Percentiles rank a stretch among this genome's conserved stretches.
These are phyloP conservation scores for Ceratocystis papillata DNA, from an alignment of 2,329 filamentous ascomycete species.

Conservation along the genomic window DNA sequence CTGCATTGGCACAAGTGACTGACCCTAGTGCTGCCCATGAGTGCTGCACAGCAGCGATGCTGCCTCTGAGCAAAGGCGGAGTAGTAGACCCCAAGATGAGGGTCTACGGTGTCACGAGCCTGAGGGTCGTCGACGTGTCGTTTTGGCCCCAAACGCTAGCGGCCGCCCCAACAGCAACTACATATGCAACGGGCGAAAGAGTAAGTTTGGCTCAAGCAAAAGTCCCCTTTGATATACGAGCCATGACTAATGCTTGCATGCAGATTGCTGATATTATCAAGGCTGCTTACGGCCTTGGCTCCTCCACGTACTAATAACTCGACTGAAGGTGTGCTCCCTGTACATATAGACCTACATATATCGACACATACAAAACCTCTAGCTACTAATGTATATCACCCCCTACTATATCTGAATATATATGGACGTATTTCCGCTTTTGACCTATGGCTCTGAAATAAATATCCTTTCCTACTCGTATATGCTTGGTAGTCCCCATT, in stretches of 20 bases:
- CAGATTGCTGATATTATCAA: slow-evolving; percentile 22
- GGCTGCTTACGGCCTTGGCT: slow-evolving; percentile 12
- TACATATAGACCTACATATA: slow-evolving; percentile 11
- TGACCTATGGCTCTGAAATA: background rate
- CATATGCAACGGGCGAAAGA: slow-evolving; percentile 32
- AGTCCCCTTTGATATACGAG: background rate
- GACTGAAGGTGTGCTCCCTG: background rate
- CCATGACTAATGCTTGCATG: slow-evolving; percentile 17
- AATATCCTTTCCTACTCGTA: background rate
- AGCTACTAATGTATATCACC: background rate
- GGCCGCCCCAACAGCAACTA: slow-evolving; percentile 29
- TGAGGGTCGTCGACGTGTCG: slow-evolving; percentile 34
- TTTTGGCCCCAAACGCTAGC: slow-evolving; percentile 29
- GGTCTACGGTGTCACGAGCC: slow-evolving; percentile 27
- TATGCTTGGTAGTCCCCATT: background rate
- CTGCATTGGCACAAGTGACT: slow-evolving; percentile 23
- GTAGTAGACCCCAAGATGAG: slow-evolving; percentile 28
- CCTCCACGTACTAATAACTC: background rate
- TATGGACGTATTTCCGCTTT: background rate
- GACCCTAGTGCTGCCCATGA: slow-evolving; percentile 23
- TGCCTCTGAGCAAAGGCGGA: slow-evolving; percentile 35
- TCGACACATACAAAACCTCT: background rate
- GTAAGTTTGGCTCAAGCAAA: slow-evolving; percentile 24
- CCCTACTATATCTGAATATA: background rate
- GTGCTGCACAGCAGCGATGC: slow-evolving; percentile 31